Evolutionary conservation across 495 filamentous ascomycete species (phyloP), one percentile per base, ranked within the genome.

Genomic region (Penicillium paxilli): DNA sequence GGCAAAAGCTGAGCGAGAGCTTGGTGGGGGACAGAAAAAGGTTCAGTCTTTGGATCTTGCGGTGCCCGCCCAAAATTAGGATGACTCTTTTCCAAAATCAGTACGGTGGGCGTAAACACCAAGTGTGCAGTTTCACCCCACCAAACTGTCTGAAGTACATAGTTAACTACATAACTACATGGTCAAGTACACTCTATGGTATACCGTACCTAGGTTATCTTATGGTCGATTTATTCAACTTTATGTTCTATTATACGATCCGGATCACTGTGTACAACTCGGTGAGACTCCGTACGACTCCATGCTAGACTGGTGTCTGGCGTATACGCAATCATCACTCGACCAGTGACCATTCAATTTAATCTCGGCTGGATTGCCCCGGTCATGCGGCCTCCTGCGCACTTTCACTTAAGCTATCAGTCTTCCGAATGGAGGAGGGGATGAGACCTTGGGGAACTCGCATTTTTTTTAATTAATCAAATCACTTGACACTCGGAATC

Each of bases 31-130:
- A 48, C 51, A 38, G 28, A 41, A 38, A 21, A 51, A 20, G 19
- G 40, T 19, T 42, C 40, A 4, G 17, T 9, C 10, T 37, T 51
- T 52, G 41, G 51, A 28, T 47, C 47, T 60, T n/a, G n/a, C n/a
- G 58, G 60, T 51, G 50, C 25, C 51, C 48, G 44, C 49, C 51
- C 52, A 57, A 64, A 54, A 54, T 62, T 55, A 32, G 49, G 49
- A 56, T 62, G 60, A 69, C 65, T 67, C 62, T 63, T 65, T 60
- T 65, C 62, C 54, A 64, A 50, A 42, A 47, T 25, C 42, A 49
- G 52, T 66, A 40, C 67, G 67, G 67, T 20, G 48, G 49, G 42
- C 44, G 55, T 14, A 57, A 42, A 24, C 37, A 58, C 63, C 60
- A 62, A 12, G 38, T 57, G 26, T 56, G 64, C 64, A 28, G 32